Evolutionary conservation across 139 green algal genomes (phyloP).

Genomic region (Prasinococcaceae sp.): DNA sequence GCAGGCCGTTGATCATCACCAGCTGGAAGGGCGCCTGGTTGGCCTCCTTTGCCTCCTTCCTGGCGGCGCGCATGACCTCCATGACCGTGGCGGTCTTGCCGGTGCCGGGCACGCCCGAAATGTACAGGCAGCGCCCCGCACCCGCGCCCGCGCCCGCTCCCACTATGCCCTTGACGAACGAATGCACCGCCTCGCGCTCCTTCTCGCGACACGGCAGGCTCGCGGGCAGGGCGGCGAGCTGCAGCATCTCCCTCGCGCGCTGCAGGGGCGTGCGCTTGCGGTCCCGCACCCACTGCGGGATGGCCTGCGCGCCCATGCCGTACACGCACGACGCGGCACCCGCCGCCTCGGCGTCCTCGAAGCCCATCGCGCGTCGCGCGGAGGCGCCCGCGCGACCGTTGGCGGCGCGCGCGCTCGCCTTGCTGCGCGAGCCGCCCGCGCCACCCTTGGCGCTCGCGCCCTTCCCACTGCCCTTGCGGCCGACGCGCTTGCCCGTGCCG

Average conservation of each 20-base stretch:
- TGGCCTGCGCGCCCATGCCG: conserved; percentile 9
- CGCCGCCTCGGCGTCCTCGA: background rate
- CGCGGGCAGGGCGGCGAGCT: conserved; percentile 32
- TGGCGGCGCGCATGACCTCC: conserved; percentile 29
- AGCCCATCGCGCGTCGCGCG: too few relatives aligned
- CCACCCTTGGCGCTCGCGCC: too few relatives aligned
- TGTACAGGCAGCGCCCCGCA: conserved; percentile 67
- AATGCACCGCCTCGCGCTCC: conserved; percentile 16
- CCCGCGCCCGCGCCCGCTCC: conserved; percentile 23
- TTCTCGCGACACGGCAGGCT: conserved; percentile 65
- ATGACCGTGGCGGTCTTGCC: conserved; percentile 88
- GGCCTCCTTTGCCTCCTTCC: conserved; percentile 1
- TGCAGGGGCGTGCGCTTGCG: conserved; percentile 17
- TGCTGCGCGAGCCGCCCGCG: too few relatives aligned
- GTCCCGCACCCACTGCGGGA: conserved; percentile 1
- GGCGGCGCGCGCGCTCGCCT: too few relatives aligned
- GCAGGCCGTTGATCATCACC: conserved; percentile 79
- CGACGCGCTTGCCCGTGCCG: too few relatives aligned
- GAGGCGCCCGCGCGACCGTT: too few relatives aligned
- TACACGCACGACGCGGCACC: background rate
- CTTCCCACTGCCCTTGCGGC: too few relatives aligned
- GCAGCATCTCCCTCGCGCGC: conserved; percentile 34
- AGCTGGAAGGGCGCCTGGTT: conserved; percentile 54
- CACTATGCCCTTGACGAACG: conserved; percentile 11
- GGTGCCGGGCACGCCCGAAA: conserved; percentile 88